Conservation (phyloP, 129 eudicot genomes). For the Ambrosia trifida region DNA sequence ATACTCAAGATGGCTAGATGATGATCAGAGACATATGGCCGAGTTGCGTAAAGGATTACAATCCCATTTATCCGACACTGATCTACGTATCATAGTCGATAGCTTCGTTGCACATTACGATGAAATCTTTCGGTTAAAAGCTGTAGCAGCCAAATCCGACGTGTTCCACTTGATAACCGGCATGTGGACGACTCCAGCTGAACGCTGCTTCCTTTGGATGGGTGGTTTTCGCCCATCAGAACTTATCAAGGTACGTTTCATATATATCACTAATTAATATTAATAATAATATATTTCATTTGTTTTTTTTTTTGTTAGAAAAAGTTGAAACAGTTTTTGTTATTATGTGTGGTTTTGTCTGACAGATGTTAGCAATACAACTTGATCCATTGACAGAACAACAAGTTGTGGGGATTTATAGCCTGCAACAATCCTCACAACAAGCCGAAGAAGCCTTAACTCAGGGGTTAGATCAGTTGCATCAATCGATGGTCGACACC, state of each 20-base stretch:
- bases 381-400: constrained; percentile 88
- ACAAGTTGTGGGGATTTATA: constrained; percentile 83
- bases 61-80: constrained; percentile 75
- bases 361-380: constrained; percentile 73
- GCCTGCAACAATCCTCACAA: constrained; percentile 78
- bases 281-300: too few species aligned
- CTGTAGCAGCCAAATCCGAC: constrained; percentile 81
- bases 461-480: constrained; percentile 81
- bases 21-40: constrained; percentile 72
- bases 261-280: too few species aligned
- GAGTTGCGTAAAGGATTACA: constrained; percentile 85
- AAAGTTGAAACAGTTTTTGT: not conserved
- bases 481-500: constrained; percentile 79
- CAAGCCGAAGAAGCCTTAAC: constrained; percentile 94
- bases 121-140: constrained; percentile 74
- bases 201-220: constrained; percentile 83
- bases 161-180: constrained; percentile 89
- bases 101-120: constrained; percentile 83
- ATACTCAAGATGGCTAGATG: constrained; percentile 93
- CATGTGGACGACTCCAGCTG: constrained; percentile 99
- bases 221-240: constrained; percentile 74
- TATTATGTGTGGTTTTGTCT: not conserved
- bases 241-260: constrained; percentile 60
- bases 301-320: not conserved
- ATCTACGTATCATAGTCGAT: constrained; percentile 72